These are phyloP conservation scores for Taphrina sp. DNA, from an alignment of 1,139 yeast genomes.

Conservation along the genomic window DNA sequence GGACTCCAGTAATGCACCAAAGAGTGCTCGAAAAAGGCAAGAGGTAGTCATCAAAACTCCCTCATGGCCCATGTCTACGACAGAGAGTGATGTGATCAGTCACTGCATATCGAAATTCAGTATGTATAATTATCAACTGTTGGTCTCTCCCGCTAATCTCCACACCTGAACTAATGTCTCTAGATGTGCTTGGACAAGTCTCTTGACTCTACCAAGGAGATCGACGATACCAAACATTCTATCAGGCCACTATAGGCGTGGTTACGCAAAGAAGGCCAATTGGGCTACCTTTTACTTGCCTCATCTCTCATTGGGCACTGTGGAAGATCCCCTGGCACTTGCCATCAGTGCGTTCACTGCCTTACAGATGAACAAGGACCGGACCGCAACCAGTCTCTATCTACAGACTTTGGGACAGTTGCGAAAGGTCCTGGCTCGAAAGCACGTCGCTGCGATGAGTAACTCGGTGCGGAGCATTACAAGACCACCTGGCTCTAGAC, in stretches of 20 bases:
- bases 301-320: constrained; percentile 11
- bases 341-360: constrained; percentile 26
- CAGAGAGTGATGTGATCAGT: constrained; percentile 1
- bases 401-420: constrained; percentile 4
- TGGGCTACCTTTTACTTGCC: constrained; percentile 29
- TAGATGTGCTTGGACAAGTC: constrained; percentile 21
- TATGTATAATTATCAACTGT: constrained; percentile 15
- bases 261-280: constrained; percentile 6
- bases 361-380: constrained; percentile 4
- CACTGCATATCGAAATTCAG: not conserved
- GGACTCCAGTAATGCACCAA: no score
- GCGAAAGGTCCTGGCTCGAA: constrained; percentile 1
- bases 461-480: constrained; percentile 4
- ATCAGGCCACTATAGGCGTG: constrained; percentile 5
- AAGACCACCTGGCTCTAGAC: no score
- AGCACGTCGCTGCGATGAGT: constrained; percentile 2
- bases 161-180: not conserved
- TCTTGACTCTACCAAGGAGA: constrained; percentile 17
- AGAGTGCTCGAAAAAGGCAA: no score
- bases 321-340: constrained; percentile 15
- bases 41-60: no score
- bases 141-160: not conserved
- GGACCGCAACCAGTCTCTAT: constrained; percentile 8
- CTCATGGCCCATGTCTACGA: not conserved
- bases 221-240: constrained; percentile 19